These are phyloP conservation scores for Psidium friedrichsthalianum DNA, from an alignment of 345 rosid species.

Conservation along the genomic window DNA sequence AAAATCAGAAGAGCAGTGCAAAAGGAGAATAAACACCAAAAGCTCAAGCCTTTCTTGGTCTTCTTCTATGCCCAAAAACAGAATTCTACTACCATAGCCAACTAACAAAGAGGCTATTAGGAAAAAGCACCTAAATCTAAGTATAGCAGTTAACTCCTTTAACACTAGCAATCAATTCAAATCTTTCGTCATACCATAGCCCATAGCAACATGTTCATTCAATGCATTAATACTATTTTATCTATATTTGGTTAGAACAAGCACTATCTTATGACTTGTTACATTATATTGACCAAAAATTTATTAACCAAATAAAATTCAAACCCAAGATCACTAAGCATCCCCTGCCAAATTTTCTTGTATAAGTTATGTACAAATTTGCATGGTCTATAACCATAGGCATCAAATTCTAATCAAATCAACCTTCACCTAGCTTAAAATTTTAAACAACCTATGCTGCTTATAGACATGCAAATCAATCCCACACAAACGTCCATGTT, in stretches of 20 bases:
- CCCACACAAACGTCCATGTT: not conserved
- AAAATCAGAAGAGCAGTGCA: not conserved
- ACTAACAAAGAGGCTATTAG: not conserved
- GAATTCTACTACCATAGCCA: not conserved
- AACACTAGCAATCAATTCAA: not conserved
- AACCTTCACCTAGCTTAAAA: not conserved
- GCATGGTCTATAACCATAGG: not conserved
- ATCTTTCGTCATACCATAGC: not conserved
- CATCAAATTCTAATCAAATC: not conserved
- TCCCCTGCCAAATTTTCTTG: not conserved
- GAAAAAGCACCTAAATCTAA: not conserved
- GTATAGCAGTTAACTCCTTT: not conserved
- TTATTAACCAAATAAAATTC: not conserved
- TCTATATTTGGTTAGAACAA: not conserved
- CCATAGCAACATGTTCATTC: not conserved
- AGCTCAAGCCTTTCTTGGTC: not conserved
- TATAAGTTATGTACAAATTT: not conserved
- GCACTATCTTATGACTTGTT: not conserved
- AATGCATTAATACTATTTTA: not conserved
- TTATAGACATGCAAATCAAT: not conserved
- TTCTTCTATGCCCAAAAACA: not conserved
- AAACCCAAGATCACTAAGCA: not conserved
- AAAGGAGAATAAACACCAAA: not conserved
- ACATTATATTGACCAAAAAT: not conserved
- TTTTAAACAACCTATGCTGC: not conserved